Conservation (phyloP, 495 filamentous ascomycete genomes). For the Oidiodendron maius region DNA sequence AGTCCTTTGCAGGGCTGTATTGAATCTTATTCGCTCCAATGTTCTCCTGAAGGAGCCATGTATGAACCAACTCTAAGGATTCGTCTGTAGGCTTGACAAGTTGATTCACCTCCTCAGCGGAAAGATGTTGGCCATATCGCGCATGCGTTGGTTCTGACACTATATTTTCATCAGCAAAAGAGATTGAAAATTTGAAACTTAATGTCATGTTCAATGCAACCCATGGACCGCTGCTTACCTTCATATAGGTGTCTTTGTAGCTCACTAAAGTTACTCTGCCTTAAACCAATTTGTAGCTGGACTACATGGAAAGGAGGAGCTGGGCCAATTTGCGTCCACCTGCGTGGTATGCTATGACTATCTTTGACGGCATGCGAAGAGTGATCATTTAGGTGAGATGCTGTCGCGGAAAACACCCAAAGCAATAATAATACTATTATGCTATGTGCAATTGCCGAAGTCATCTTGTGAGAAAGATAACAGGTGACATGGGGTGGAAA, state of each 20-base stretch:
- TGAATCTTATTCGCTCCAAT: slow-evolving; percentile 30
- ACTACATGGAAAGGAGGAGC: slow-evolving; percentile 31
- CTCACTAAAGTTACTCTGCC: slow-evolving; percentile 41
- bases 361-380: slow-evolving; percentile 46
- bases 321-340: slow-evolving; percentile 39
- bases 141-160: slow-evolving; percentile 34
- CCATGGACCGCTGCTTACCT: slow-evolving; percentile 21
- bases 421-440: not conserved
- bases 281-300: slow-evolving; percentile 45
- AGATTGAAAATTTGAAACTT: not conserved
- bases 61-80: slow-evolving; percentile 34
- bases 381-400: slow-evolving; percentile 10
- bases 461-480: no score
- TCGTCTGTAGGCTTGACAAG: slow-evolving; percentile 30
- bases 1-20: slow-evolving; percentile 41
- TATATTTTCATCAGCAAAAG: not conserved
- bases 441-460: not conserved
- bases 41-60: slow-evolving; percentile 43
- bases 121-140: slow-evolving; percentile 39
- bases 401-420: not conserved
- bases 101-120: slow-evolving; percentile 28
- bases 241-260: slow-evolving; percentile 45
- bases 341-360: slow-evolving; percentile 36
- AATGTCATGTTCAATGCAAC: not conserved
- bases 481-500: no score